Evolutionary conservation across 1,139 yeast species (phyloP).

Genomic region (Candida glucosophila): DNA sequence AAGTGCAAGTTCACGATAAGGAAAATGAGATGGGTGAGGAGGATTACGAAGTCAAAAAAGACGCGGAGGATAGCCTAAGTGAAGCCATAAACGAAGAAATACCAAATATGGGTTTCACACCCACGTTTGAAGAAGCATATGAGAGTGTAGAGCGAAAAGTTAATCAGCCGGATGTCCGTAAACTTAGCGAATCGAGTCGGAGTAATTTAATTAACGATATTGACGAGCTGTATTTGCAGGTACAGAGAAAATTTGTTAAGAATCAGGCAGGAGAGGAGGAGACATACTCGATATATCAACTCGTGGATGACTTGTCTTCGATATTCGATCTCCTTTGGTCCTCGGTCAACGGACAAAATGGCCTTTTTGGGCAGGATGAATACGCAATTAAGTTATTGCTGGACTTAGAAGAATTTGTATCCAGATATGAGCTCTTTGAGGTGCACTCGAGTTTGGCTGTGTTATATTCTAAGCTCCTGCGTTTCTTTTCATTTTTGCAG

Average conservation of each 20-base stretch:
- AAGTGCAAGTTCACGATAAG: conserved; percentile 1
- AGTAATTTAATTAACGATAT: conserved; percentile 51
- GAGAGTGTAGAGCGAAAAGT: conserved; percentile 8
- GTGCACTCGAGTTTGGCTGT: conserved; percentile 7
- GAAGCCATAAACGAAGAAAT: neutral
- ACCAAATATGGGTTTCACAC: conserved; percentile 8
- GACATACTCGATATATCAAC: conserved; percentile 26
- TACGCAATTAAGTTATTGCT: conserved; percentile 56
- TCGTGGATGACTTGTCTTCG: conserved; percentile 37
- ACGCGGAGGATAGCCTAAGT: conserved; percentile 1
- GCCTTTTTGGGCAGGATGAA: conserved; percentile 48
- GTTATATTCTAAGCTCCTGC: conserved; percentile 11
- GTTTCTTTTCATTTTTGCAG: conserved; percentile 32
- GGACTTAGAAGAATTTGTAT: conserved; percentile 55
- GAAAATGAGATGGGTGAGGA: neutral
- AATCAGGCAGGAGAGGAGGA: conserved; percentile 33
- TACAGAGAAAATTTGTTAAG: conserved; percentile 61
- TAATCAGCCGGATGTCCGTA: conserved; percentile 3
- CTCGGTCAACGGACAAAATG: conserved; percentile 23
- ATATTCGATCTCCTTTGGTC: conserved; percentile 52
- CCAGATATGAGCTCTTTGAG: conserved; percentile 28
- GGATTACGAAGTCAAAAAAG: conserved; percentile 7
- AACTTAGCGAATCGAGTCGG: conserved; percentile 34
- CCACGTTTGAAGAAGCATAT: conserved; percentile 22
- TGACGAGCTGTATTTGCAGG: conserved; percentile 47